A percentile compares a stretch with the other conserved stretches of the same genome.
These are phyloP conservation scores for Dionaea muscipula DNA, from an alignment of 179 eudicot genomes.

Conservation along the genomic window DNA sequence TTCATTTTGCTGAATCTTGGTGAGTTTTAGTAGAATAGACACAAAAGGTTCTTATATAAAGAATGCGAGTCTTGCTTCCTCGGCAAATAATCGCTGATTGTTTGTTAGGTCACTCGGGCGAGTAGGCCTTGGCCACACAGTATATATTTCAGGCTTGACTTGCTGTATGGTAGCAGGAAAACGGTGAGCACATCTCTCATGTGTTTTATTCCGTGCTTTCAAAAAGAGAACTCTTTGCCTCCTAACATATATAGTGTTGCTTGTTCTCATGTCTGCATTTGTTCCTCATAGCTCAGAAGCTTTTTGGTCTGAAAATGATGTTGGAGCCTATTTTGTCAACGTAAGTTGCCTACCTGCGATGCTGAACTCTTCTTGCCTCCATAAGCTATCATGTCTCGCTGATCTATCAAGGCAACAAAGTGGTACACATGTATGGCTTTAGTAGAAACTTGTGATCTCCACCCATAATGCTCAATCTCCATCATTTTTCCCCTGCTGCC, in stretches of 20 bases:
- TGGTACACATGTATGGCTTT: conserved; percentile 45
- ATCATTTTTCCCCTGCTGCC: neutral
- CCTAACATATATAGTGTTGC: neutral
- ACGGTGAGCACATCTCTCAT: conserved; percentile 29
- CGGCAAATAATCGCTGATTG: conserved; percentile 3
- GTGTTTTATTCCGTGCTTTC: neutral
- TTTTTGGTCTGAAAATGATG: conserved; percentile 59
- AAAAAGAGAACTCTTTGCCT: neutral
- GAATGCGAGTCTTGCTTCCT: conserved; percentile 7
- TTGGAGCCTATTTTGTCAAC: conserved; percentile 54
- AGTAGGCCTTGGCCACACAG: conserved; percentile 61
- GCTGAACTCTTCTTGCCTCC: conserved; percentile 83
- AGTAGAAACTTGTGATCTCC: conserved; percentile 3
- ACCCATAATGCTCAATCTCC: neutral
- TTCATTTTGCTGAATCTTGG: conserved; percentile 64
- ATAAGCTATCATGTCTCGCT: conserved; percentile 41
- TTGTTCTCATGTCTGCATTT: conserved; percentile 4
- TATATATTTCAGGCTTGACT: conserved; percentile 62
- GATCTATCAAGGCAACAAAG: conserved; percentile 39
- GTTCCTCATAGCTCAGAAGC: conserved; percentile 57
- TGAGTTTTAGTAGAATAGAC: conserved; percentile 15
- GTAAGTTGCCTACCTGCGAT: conserved; percentile 84
- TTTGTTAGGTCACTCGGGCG: conserved; percentile 73
- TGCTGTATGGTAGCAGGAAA: conserved; percentile 42
- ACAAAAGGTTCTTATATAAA: conserved; percentile 1